Base-by-base conservation (phyloP, 164 flowering plant species). In the Umbilicus rupestris region DNA sequence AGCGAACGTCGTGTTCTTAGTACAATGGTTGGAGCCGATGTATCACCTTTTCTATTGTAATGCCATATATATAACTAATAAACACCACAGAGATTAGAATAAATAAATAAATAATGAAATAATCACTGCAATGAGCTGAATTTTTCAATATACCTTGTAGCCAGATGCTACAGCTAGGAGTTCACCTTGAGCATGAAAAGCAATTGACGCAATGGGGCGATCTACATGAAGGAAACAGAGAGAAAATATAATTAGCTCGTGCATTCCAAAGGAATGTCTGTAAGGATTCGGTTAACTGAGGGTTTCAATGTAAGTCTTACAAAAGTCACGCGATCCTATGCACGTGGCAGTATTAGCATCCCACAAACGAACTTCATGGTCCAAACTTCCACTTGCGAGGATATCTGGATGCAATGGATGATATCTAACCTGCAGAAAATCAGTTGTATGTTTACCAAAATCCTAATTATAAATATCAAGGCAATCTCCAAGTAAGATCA, bases 161-260 rank as follows among this genome's bases (percentile, higher is more conserved):
- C 98, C 97, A n/a, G 97, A 89, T 49, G 98, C 98, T 35, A 94
- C 96, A 62, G 97, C 98, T 70, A 94, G 85, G 69, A 89, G 73
- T 45, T 90, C 96, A 46, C 97, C 98, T 68, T 79, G 83, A 67
- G 96, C 95, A 83, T 94, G 97, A 78, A 94, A 94, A 68, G 98
- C 98, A 70, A 94, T 83, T 14, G 98, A 94, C 66, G 98, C 97
- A 74, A 94, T 94, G 49, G 98, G 98, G 28, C 97, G 96, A 64
- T 80, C 98, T 94, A 82, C 71, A 78, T 19, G 58, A 28, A 59
- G 41, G 35, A 47, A 62, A 55, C 45, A 39, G 44, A 62, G 11
- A 68, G 22, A 59, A 62, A 62, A 41, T 20, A 37, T n/a, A 44
- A 64, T 19, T 42, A 71, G 6, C 17, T 29, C 16, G 3, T 28